These are phyloP conservation scores for Sclerotinia sclerotiorum DNA, from an alignment of 2,329 filamentous ascomycete genomes.

Conservation along the genomic window DNA sequence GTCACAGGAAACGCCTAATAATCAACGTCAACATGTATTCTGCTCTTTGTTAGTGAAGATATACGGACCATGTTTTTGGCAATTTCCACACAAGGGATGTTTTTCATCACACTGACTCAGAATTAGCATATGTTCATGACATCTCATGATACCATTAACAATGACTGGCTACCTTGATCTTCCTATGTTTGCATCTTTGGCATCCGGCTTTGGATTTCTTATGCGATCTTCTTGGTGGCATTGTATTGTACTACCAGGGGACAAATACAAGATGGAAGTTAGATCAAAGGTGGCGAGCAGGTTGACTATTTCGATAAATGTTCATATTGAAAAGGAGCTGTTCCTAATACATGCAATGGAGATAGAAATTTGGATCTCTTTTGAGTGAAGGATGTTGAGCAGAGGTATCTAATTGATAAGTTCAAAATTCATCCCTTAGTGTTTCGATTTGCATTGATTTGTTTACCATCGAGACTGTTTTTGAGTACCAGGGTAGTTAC, in stretches of 20 bases:
- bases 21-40: not conserved
- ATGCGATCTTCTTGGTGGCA: slow-evolving; percentile 66
- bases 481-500: not conserved
- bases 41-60: not conserved
- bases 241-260: slow-evolving; percentile 37
- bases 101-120: slow-evolving; percentile 58
- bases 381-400: not conserved
- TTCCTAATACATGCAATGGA: not conserved
- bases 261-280: not conserved
- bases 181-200: slow-evolving; percentile 63
- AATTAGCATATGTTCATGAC: slow-evolving; percentile 15
- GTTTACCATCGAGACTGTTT: slow-evolving; percentile 10
- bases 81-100: slow-evolving; percentile 65
- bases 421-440: not conserved
- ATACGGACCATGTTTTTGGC: slow-evolving; percentile 55
- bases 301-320: not conserved
- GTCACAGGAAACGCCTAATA: slow-evolving; percentile 57
- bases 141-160: not conserved
- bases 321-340: not conserved
- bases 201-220: slow-evolving; percentile 70
- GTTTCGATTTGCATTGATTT: slow-evolving; percentile 8
- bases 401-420: not conserved
- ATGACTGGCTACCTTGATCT: slow-evolving; percentile 60
- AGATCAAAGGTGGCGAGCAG: not conserved
- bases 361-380: not conserved